Percentiles rank a stretch among this genome's conserved stretches.
These are phyloP conservation scores for Xylaria palmicola DNA, from an alignment of 495 filamentous ascomycete species.

Conservation along the genomic window DNA sequence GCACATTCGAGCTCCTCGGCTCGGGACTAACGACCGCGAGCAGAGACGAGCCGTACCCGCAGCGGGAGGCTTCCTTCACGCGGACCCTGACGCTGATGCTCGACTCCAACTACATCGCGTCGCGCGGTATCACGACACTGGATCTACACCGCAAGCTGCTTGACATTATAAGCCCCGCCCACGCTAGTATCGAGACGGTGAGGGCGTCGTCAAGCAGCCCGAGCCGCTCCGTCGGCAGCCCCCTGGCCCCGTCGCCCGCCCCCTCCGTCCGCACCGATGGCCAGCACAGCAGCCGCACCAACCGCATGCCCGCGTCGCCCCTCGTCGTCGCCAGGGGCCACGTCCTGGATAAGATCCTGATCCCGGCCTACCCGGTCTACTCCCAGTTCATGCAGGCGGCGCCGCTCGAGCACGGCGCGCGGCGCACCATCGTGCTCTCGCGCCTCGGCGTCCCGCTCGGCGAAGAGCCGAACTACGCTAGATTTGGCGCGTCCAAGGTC, in stretches of 20 bases:
- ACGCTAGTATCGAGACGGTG: neutral
- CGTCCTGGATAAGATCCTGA: neutral
- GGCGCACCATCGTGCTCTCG: conserved; percentile 4
- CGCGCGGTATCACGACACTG: neutral
- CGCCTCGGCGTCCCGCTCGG: neutral
- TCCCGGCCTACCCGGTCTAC: conserved; percentile 4
- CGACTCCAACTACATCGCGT: neutral
- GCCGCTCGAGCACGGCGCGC: neutral
- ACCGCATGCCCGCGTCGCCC: neutral
- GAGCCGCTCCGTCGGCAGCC: neutral
- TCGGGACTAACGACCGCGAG: conserved; percentile 4
- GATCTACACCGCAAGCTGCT: conserved; percentile 16
- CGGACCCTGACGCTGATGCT: conserved; percentile 7
- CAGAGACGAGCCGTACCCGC: neutral
- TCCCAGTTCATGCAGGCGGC: neutral
- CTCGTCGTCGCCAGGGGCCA: neutral
- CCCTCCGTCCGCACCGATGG: neutral
- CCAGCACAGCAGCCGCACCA: neutral
- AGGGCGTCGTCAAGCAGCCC: too few relatives aligned
- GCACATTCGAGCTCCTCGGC: conserved; percentile 13
- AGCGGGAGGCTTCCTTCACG: conserved; percentile 6
- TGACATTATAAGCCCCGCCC: neutral
- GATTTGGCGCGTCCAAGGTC: neutral
- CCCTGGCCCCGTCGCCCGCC: neutral
- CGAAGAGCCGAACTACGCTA: neutral